Conservation (phyloP, 192 early-diverging fungal genomes). For the Gamsiella multidivaricata region DNA sequence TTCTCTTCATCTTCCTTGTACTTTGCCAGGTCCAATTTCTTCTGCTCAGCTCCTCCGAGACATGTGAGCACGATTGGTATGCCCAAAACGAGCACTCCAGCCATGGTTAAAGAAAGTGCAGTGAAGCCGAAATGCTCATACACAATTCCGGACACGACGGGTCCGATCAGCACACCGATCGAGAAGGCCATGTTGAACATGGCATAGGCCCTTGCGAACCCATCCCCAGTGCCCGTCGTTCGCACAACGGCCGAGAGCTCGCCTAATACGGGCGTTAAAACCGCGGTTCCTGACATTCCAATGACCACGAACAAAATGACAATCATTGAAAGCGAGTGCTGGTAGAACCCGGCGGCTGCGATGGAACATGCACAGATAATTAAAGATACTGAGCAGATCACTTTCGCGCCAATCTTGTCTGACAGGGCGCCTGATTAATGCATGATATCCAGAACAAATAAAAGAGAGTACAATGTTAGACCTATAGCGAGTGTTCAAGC, state of each 20-base stretch:
- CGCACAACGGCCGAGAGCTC: constrained; percentile 67
- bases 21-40: constrained; percentile 19
- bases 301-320: constrained; percentile 30
- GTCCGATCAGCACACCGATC: constrained; percentile 77
- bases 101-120: constrained; percentile 15
- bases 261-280: constrained; percentile 34
- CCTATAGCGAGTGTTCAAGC: too few species aligned
- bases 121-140: constrained; percentile 65
- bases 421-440: constrained; percentile 35
- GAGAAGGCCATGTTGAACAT: constrained; percentile 83
- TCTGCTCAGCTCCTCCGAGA: constrained; percentile 29
- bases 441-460: neutral
- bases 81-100: constrained; percentile 11
- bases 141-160: constrained; percentile 70
- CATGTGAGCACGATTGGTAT: constrained; percentile 17
- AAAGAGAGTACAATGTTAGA: neutral
- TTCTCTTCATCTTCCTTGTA: constrained; percentile 34
- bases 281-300: constrained; percentile 39
- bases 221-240: constrained; percentile 66
- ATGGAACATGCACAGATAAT: constrained; percentile 20
- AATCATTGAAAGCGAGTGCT: constrained; percentile 33
- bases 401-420: constrained; percentile 40
- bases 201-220: constrained; percentile 72
- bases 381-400: constrained; percentile 16
- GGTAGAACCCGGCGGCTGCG: neutral